Evolutionary conservation across 805 yeast genomes (phyloP), one percentile per base, ranked within the genome.

Genomic region (Hanseniaspora jakobsenii): DNA sequence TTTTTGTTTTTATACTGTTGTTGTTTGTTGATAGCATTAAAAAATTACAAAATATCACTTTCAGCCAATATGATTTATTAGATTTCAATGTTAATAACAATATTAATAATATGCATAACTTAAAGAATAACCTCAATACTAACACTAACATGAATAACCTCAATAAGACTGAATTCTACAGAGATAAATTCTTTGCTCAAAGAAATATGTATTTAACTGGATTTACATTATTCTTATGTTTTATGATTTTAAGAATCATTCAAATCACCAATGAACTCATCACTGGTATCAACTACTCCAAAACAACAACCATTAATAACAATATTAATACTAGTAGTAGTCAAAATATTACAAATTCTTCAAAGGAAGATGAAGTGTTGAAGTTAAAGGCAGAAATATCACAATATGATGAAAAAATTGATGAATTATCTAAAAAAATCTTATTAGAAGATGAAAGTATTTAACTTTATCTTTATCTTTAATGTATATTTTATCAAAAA

Each of bases 141-240:
- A n/a, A 16, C 26, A 16, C 27, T 45, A 48, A 89, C 82, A n/a
- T n/a, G n/a, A n/a, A n/a, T n/a, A n/a, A n/a, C n/a, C n/a, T n/a
- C n/a, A n/a, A n/a, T 54, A 71, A 95, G 48, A 66, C 85, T 17
- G 97, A 91, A 57, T 70, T 82, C 46, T 86, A 81, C 62, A 91
- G 95, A 18, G 75, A 95, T 63, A 74, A 86, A 57, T 91, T 91
- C 64, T 87, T 87, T 58, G 85, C 96, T 17, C 98, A 91, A 66
- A 77, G 99, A 66, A 91, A 91, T 69, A 76, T 86, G 79, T 91
- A 91, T 56, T 70, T 91, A 40, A 85, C 95, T 53, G 99, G 99
- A 1, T 85, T 87, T 64, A 86, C 97, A 2, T 72, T 91, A 60
- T 91, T 91, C 61, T 68, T 91, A 56, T 82, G 95, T 2, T 69